Conservation (phyloP, 805 yeast species). For the Ogataea glucozyma region DNA sequence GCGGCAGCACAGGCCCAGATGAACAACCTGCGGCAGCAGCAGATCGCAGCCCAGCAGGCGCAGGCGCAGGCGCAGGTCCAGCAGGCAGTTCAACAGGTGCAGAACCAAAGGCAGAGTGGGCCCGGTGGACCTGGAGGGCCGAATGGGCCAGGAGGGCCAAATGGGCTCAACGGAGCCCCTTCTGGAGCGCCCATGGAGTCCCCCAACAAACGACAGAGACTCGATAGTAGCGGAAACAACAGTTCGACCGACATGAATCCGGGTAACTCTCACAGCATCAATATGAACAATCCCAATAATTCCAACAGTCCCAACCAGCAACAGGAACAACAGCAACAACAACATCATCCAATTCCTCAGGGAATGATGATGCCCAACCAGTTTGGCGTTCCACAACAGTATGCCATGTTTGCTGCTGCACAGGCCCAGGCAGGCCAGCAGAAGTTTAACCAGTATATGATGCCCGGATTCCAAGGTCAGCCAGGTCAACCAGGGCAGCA, state of each 20-base stretch:
- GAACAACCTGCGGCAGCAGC: constrained; percentile 30
- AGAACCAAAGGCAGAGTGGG: too few species aligned
- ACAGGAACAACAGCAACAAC: constrained; percentile 29
- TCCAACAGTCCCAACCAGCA: constrained; percentile 17
- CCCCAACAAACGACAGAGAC: constrained; percentile 30
- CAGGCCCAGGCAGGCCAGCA: constrained; percentile 23
- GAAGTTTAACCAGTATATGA: constrained; percentile 27
- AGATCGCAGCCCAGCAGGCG: constrained; percentile 22
- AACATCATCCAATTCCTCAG: constrained; percentile 30
- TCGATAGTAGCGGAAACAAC: constrained; percentile 20
- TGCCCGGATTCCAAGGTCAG: constrained; percentile 33
- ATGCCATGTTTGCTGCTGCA: constrained; percentile 31
- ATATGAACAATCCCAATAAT: constrained; percentile 10
- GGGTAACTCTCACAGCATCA: constrained; percentile 15
- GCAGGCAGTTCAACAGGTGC: constrained; percentile 11
- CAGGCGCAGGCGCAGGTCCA: constrained; percentile 27
- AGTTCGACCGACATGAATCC: constrained; percentile 15
- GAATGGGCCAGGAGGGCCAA: constrained; percentile 26
- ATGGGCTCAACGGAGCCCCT: constrained; percentile 4
- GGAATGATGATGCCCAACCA: constrained; percentile 34
- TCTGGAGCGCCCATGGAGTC: constrained; percentile 20
- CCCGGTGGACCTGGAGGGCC: constrained; percentile 14
- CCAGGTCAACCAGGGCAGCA: constrained; percentile 28
- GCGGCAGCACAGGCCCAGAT: constrained; percentile 33
- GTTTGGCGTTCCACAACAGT: constrained; percentile 32